A percentile compares a stretch with the other conserved stretches of the same genome.
phyloP scores from a whole-genome alignment of 352 stramenopile species.

The Phytopythium oedochilum region DNA sequence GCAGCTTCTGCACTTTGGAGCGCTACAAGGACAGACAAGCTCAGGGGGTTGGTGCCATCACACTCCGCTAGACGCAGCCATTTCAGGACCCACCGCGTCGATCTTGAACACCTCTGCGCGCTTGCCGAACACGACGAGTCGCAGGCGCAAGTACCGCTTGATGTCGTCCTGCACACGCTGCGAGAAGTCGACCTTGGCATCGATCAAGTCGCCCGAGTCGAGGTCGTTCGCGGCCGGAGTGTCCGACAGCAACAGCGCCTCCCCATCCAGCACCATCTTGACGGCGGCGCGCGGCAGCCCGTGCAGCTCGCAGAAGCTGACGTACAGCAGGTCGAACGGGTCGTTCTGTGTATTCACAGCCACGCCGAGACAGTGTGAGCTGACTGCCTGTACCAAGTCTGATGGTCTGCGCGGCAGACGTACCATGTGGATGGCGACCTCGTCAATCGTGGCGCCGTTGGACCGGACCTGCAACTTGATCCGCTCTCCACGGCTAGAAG shows the following conservation, averaged over 20 bases:
- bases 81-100: constrained; percentile 31
- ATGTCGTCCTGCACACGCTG: constrained; percentile 37
- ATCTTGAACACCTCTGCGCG: constrained; percentile 67
- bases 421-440: constrained; percentile 58
- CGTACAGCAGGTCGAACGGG: constrained; percentile 56
- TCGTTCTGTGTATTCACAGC: constrained; percentile 35
- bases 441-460: constrained; percentile 47
- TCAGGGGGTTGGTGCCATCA: too few relatives aligned
- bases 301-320: constrained; percentile 58
- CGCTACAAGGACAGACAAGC: constrained; percentile 12
- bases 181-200: constrained; percentile 71
- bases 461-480: constrained; percentile 53
- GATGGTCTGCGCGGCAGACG: too few relatives aligned
- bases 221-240: constrained; percentile 36
- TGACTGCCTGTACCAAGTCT: neutral
- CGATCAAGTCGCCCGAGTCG: constrained; percentile 58
- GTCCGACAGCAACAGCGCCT: constrained; percentile 15
- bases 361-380: neutral
- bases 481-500: constrained; percentile 32
- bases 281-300: constrained; percentile 53
- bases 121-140: constrained; percentile 44
- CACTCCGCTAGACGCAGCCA: too few relatives aligned
- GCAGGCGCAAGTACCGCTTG: constrained; percentile 51
- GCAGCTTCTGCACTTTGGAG: constrained; percentile 54
- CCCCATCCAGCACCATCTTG: constrained; percentile 58